Base-by-base conservation (phyloP, 2,329 filamentous ascomycete genomes). In the Penicillium sp. region DNA sequence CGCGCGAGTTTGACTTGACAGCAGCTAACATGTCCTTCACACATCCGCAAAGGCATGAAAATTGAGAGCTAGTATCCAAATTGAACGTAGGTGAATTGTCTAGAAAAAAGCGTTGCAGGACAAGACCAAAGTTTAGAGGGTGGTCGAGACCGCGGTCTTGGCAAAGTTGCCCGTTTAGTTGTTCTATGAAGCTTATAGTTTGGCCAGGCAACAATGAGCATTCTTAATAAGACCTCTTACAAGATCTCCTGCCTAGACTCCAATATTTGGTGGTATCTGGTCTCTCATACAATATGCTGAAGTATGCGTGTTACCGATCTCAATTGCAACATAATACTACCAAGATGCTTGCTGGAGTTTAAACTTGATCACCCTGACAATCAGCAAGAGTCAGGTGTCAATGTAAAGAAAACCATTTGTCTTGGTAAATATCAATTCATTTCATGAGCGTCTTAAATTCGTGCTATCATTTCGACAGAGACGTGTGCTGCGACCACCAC, bases 141-240 rank as follows among this genome's bases (percentile, higher is more conserved):
- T 53, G 57, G 57, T 53, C 48, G 34, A 46, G 40, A 36, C 51
- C 46, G 53, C 46, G 47, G 62, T 64, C 70, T 73, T 73, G 71
- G 71, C 70, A 69, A 65, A 64, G 60, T 68, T 71, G 39, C 70
- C 65, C 24, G 24, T 27, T 27, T 27, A 27, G 24, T 27, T 27
- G 36, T 52, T 66, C 67, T 64, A 48, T 65, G 68, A 36, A 51
- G 14, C 14, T 36, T 44, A 44, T 40, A 55, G 58, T 67, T 66
- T 63, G 63, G 56, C 69, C 56, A 60, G 67, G 71, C 72, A 73
- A 74, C 71, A 60, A 52, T 47, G 50, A 48, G 56, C 39, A 65
- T 62, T 44, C 43, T 41, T 14, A 45, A 18, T 1, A 6, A 8
- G 4, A 27, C 24, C 5, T 27, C 24, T 27, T 27, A 27, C 24